Percentiles rank a stretch among this genome's conserved stretches.
Conservation (phyloP, 1,139 yeast genomes). For the Hansenula lynferdii region DNA sequence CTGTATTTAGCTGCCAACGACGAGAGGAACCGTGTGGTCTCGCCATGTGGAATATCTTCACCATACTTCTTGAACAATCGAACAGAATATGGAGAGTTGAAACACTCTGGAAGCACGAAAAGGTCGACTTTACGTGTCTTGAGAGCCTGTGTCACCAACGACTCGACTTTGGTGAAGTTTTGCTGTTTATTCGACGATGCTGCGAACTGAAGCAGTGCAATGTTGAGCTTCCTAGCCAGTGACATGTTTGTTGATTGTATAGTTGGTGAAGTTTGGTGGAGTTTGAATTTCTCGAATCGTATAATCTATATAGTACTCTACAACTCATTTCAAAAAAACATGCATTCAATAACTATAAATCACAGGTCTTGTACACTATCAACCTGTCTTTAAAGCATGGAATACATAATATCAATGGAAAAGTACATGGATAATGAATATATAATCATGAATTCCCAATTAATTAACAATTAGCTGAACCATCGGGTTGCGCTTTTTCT, state of each 20-base stretch:
- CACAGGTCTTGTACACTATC: too few relatives aligned
- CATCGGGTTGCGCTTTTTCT: too few relatives aligned
- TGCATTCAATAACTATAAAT: too few relatives aligned
- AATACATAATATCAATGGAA: too few relatives aligned
- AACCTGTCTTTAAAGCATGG: too few relatives aligned
- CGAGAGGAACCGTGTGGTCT: slow-evolving; percentile 59
- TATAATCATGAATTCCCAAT: too few relatives aligned
- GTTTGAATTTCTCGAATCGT: too few relatives aligned
- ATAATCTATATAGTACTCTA: too few relatives aligned
- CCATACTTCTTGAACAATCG: slow-evolving; percentile 82
- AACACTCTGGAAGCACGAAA: slow-evolving; percentile 62
- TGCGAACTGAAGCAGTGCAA: slow-evolving; percentile 4
- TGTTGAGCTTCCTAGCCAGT: neutral
- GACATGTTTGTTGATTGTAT: too few relatives aligned
- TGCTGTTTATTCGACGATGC: neutral
- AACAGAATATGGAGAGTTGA: slow-evolving; percentile 92
- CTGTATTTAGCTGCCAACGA: slow-evolving; percentile 56
- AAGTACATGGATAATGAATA: too few relatives aligned
- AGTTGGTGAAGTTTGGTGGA: neutral
- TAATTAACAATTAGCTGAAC: too few relatives aligned
- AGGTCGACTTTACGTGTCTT: slow-evolving; percentile 43
- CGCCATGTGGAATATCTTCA: slow-evolving; percentile 63
- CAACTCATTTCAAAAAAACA: too few relatives aligned
- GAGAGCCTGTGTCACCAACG: slow-evolving; percentile 46
- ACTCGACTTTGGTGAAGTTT: slow-evolving; percentile 34